Conservation (phyloP, 108 stramenopile species). For the Seminavis robusta region DNA sequence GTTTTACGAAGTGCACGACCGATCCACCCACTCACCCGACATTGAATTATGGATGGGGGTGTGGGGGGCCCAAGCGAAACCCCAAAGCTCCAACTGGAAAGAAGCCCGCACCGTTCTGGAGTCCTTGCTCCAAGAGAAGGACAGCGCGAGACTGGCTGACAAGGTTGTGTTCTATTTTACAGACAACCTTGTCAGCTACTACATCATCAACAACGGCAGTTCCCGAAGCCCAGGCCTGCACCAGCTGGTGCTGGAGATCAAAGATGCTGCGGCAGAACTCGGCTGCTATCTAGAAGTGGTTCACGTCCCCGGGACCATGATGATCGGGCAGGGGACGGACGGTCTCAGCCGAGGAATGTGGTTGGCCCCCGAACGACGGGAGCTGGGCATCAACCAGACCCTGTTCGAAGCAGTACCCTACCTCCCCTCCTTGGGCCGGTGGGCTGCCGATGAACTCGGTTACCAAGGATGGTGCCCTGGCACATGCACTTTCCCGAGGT, state of each 20-base stretch:
- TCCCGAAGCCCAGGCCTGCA: neutral
- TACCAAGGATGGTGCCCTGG: too few relatives aligned
- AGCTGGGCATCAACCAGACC: too few relatives aligned
- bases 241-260: constrained; percentile 1
- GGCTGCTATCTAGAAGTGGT: constrained; percentile 6
- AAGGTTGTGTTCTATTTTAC: constrained; percentile 15
- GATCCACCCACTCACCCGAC: too few relatives aligned
- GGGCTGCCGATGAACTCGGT: too few relatives aligned
- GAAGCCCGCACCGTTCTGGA: neutral
- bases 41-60: neutral
- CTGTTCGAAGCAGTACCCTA: too few relatives aligned
- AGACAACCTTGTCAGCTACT: constrained; percentile 13
- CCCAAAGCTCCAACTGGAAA: constrained; percentile 6
- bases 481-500: too few relatives aligned
- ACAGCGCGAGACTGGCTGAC: neutral
- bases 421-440: too few relatives aligned
- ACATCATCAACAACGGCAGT: neutral
- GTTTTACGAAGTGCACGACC: too few relatives aligned
- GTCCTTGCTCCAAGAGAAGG: neutral
- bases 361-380: neutral
- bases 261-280: neutral
- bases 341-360: constrained; percentile 15
- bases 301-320: constrained; percentile 11
- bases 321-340: constrained; percentile 25
- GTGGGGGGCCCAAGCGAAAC: neutral